Evolutionary conservation across 306 rosid species (phyloP).

Genomic region (Oxytropis ochrocephala): DNA sequence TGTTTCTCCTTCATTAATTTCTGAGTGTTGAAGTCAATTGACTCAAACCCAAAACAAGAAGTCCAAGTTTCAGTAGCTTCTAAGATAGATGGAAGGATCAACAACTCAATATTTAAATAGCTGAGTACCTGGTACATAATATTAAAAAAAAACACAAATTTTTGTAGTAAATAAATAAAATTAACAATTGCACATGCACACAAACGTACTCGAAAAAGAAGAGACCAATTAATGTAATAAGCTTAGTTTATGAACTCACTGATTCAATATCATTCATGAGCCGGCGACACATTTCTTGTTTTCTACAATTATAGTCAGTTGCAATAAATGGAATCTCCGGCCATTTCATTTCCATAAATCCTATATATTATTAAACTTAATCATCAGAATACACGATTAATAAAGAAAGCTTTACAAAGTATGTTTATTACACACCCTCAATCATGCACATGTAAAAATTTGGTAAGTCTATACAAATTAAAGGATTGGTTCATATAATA

Average conservation of each 20-base stretch:
- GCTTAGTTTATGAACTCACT: conserved; percentile 36
- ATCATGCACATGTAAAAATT: neutral
- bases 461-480: neutral
- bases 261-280: conserved; percentile 61
- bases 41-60: conserved; percentile 55
- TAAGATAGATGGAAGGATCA: conserved; percentile 53
- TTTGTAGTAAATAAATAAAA: neutral
- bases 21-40: conserved; percentile 32
- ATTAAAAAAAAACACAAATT: neutral
- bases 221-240: neutral
- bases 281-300: conserved; percentile 83
- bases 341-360: conserved; percentile 67
- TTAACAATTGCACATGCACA: neutral
- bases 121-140: conserved; percentile 41
- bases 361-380: conserved; percentile 32
- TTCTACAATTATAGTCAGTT: conserved; percentile 61
- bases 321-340: conserved; percentile 98
- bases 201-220: neutral
- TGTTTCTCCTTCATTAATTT: conserved; percentile 31
- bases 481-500: neutral
- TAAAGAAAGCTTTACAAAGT: neutral
- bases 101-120: conserved; percentile 52
- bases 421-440: neutral
- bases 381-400: neutral
- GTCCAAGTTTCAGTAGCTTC: conserved; percentile 51